Conservation (phyloP, 768 basidiomycete species). For the Phlegmacium glaucopus region DNA sequence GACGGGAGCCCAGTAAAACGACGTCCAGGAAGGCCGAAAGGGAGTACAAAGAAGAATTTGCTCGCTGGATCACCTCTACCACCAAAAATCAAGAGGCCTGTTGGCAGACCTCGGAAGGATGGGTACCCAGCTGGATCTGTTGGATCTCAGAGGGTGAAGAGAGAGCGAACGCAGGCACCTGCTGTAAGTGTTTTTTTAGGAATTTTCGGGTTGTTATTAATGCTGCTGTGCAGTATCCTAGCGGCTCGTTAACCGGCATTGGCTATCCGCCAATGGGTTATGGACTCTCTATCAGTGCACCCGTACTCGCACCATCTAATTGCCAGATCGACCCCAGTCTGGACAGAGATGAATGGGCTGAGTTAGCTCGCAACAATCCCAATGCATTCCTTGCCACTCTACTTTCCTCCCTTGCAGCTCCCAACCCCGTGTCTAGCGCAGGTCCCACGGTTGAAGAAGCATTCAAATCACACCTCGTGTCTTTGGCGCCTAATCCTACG, state of each 20-base stretch:
- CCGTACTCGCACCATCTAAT: conserved; percentile 20
- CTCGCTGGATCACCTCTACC: conserved; percentile 30
- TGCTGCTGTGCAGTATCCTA: conserved; percentile 7
- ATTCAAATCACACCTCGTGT: conserved; percentile 72
- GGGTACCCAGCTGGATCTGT: conserved; percentile 78
- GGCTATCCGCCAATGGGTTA: conserved; percentile 21
- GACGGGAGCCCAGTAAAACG: conserved; percentile 45
- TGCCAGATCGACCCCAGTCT: conserved; percentile 52
- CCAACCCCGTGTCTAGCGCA: conserved; percentile 56
- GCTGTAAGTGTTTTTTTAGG: conserved; percentile 9
- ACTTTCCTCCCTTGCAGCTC: conserved; percentile 54
- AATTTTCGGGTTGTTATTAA: conserved; percentile 1
- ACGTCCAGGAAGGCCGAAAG: conserved; percentile 74
- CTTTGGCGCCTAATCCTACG: conserved; percentile 48
- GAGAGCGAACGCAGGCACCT: conserved; percentile 18
- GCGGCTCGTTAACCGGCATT: conserved; percentile 15
- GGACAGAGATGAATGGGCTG: conserved; percentile 59
- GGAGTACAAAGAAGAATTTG: conserved; percentile 68
- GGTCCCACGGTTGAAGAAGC: conserved; percentile 73
- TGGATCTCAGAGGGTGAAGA: conserved; percentile 36
- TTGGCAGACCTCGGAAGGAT: conserved; percentile 79
- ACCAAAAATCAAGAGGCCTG: conserved; percentile 70
- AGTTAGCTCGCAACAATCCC: conserved; percentile 52
- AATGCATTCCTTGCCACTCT: conserved; percentile 56
- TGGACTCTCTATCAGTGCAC: conserved; percentile 24